Base-by-base conservation (phyloP, 805 yeast genomes). In the Kluyveromyces aestuarii region DNA sequence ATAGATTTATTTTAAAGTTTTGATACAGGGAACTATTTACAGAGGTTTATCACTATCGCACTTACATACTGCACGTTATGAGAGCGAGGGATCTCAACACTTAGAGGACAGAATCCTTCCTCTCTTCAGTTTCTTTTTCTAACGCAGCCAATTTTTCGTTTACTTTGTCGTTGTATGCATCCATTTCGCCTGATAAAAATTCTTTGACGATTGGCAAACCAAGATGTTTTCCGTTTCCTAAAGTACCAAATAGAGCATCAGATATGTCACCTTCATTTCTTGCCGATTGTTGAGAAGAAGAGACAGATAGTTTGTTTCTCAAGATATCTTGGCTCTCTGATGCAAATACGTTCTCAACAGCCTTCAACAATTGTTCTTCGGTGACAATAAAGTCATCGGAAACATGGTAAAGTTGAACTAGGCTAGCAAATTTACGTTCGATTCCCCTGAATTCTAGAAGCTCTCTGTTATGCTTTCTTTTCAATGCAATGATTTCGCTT, bases 361-460 rank as follows among this genome's bases (percentile, higher is more conserved):
- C 55, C 42, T 50, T 52, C 45, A 48, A n/a, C 43, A 62, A 82
- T 78, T 44, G 87, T 82, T 48, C 77, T 64, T 85, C 95, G 30
- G 82, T 82, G 38, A 87, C 79, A 56, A 88, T 85, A 67, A 80
- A 89, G 41, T 75, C 72, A 27, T 76, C 74, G 1, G 91, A 71
- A 2, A 81, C 76, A 59, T 87, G 87, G 66, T 86, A 88, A 47
- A 90, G 73, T 54, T 78, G 83, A 51, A 90, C 69, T 44, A 89
- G 67, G 44, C 76, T 71, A 38, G 70, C 70, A 14, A 89, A 79
- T 56, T 76, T 76, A 41, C 69, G 66, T 52, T 77, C 79, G 55
- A 78, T 73, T 6, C 72, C 73, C 45, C 68, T 69, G 50, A 83
- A 72, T 56, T 81, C 81, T 13, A 67, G 62, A 40, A 74, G 68